A percentile compares a stretch with the other conserved stretches of the same genome.
Conservation (phyloP, 1,284 basidiomycete species). For the Thecaphora thlaspeos region DNA sequence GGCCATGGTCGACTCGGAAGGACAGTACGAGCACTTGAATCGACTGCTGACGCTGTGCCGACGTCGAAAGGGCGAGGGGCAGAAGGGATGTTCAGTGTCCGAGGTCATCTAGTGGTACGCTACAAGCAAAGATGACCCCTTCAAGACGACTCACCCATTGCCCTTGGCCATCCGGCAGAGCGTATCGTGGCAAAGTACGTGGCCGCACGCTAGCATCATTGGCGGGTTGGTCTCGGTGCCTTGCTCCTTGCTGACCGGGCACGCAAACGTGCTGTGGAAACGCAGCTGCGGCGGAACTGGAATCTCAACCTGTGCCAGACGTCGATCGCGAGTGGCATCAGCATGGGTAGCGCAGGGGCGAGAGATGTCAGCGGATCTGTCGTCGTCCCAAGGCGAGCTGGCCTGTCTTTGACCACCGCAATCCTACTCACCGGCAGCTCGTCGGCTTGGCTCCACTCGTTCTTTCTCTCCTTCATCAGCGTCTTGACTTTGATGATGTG, state of each 20-base stretch:
- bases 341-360: no score
- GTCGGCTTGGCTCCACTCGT: constrained; percentile 83
- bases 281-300: constrained; percentile 72
- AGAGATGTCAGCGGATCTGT: no score
- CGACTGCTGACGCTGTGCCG: constrained; percentile 4
- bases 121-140: background rate
- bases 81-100: no score
- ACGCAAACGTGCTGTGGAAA: constrained; percentile 95
- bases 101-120: no score
- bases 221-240: constrained; percentile 89
- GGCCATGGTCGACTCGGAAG: constrained; percentile 40
- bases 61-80: no score
- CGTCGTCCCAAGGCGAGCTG: no score
- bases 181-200: constrained; percentile 59
- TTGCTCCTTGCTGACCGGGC: constrained; percentile 96
- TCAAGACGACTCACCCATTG: constrained; percentile 68
- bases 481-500: constrained; percentile 87
- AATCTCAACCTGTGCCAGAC: constrained; percentile 76
- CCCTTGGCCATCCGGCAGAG: constrained; percentile 64
- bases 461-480: constrained; percentile 86
- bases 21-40: constrained; percentile 56
- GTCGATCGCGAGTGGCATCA: no score
- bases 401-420: background rate
- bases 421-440: constrained; percentile 75
- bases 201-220: constrained; percentile 95